Evolutionary conservation across 2,329 filamentous ascomycete species (phyloP).

Genomic region (Colletotrichum limetticola): DNA sequence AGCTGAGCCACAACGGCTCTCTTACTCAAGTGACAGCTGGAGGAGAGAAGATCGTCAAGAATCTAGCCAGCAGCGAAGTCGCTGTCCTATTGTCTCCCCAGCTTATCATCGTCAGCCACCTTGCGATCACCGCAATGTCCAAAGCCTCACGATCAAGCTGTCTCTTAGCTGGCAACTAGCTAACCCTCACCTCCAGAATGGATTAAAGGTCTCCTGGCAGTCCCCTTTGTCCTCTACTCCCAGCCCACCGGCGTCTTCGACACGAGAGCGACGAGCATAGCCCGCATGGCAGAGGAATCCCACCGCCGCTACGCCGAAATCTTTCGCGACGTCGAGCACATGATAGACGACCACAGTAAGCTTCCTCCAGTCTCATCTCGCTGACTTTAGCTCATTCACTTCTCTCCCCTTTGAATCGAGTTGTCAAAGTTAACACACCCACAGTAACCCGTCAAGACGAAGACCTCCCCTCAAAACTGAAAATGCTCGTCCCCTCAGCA

Average conservation of each 20-base stretch:
- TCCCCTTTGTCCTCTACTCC: conserved; percentile 96
- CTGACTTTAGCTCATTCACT: conserved; percentile 13
- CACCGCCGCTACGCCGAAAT: conserved; percentile 94
- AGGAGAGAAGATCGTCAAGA: no score
- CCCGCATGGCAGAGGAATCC: conserved; percentile 81
- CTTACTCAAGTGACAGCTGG: neutral
- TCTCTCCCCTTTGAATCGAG: neutral
- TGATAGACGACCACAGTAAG: conserved; percentile 91
- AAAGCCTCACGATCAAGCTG: no score
- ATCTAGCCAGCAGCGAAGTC: neutral
- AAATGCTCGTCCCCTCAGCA: conserved; percentile 88
- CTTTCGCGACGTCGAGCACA: conserved; percentile 89
- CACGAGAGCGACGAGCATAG: conserved; percentile 70
- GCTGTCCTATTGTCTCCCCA: neutral
- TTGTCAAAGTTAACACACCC: conserved; percentile 7
- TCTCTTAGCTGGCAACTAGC: neutral
- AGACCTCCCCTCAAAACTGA: conserved; percentile 85
- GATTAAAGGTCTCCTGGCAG: conserved; percentile 94
- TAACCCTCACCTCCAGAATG: conserved; percentile 70
- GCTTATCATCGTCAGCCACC: neutral
- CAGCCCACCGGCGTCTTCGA: conserved; percentile 91
- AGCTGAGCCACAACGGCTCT: neutral
- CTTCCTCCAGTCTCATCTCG: neutral
- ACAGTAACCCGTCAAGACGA: conserved; percentile 78
- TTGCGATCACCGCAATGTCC: neutral